A percentile compares a stretch with the other conserved stretches of the same genome.
These are phyloP conservation scores for Pelargonium fulgidum DNA, from an alignment of 441 rosid genomes.

Conservation along the genomic window DNA sequence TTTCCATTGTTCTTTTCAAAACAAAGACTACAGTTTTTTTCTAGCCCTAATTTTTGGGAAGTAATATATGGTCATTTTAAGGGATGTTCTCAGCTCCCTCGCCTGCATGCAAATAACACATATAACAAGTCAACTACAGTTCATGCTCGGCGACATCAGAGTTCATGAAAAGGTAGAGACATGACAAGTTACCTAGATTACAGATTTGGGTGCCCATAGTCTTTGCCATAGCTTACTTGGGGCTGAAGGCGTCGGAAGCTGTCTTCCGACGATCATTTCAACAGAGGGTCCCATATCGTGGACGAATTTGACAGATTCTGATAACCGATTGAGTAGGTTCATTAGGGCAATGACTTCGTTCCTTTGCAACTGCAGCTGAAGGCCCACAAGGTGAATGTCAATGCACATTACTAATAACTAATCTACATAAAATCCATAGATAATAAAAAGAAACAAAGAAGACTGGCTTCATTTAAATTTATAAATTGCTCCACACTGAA, in stretches of 20 bases:
- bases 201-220: slow-evolving; percentile 24
- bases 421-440: too few species aligned
- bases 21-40: background rate
- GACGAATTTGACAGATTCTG: slow-evolving; percentile 24
- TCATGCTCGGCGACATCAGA: background rate
- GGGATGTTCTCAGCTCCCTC: background rate
- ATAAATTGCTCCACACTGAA: background rate
- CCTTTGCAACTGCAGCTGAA: slow-evolving; percentile 30
- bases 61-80: background rate
- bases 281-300: slow-evolving; percentile 11
- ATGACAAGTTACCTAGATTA: slow-evolving; percentile 20
- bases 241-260: slow-evolving; percentile 8
- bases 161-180: background rate
- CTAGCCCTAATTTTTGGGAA: background rate
- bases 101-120: background rate
- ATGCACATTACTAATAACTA: background rate
- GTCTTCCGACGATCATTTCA: background rate
- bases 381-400: background rate
- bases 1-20: background rate
- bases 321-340: slow-evolving; percentile 28
- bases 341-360: slow-evolving; percentile 28
- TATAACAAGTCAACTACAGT: background rate
- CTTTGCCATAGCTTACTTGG: slow-evolving; percentile 25
- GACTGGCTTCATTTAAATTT: background rate
- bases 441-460: too few species aligned